Percentiles rank a stretch among this genome's conserved stretches.
These are phyloP conservation scores for Cladophialophora psammophila DNA, from an alignment of 2,329 filamentous ascomycete species.

Conservation along the genomic window DNA sequence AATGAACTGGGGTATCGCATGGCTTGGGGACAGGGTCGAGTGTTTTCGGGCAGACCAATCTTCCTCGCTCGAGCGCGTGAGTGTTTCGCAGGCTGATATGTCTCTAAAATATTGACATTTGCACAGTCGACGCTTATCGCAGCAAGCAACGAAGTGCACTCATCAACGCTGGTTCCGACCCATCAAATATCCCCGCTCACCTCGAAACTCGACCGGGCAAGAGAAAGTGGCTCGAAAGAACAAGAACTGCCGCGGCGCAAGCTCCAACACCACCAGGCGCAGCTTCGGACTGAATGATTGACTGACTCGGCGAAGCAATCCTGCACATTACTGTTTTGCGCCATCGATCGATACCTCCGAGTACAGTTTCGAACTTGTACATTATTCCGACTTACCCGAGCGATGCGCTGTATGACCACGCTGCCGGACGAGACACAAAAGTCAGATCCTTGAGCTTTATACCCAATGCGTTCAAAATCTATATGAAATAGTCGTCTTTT, in stretches of 20 bases:
- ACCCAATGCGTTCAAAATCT: neutral
- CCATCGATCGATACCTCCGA: conserved; percentile 15
- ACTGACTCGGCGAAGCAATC: neutral
- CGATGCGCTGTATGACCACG: conserved; percentile 13
- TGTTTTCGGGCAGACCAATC: conserved; percentile 83
- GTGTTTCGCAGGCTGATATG: conserved; percentile 51
- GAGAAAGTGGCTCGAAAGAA: conserved; percentile 72
- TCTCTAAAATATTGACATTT: conserved; percentile 29
- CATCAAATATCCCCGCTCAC: conserved; percentile 76
- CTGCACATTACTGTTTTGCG: neutral
- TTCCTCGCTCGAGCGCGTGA: conserved; percentile 91
- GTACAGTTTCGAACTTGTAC: conserved; percentile 29
- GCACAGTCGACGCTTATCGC: conserved; percentile 86
- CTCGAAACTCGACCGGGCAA: conserved; percentile 91
- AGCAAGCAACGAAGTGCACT: conserved; percentile 88
- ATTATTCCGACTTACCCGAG: conserved; percentile 16
- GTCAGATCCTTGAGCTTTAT: neutral
- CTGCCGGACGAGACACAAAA: conserved; percentile 2
- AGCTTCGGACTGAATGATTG: conserved; percentile 24
- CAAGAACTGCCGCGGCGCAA: conserved; percentile 39
- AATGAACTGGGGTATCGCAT: conserved; percentile 95
- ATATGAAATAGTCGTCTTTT: neutral
- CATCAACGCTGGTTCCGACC: conserved; percentile 77
- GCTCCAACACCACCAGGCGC: conserved; percentile 31
- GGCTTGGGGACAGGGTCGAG: conserved; percentile 94